Evolutionary conservation across 805 yeast genomes (phyloP), one percentile per base, ranked within the genome.

Genomic region (Torulaspora gathmanii): DNA sequence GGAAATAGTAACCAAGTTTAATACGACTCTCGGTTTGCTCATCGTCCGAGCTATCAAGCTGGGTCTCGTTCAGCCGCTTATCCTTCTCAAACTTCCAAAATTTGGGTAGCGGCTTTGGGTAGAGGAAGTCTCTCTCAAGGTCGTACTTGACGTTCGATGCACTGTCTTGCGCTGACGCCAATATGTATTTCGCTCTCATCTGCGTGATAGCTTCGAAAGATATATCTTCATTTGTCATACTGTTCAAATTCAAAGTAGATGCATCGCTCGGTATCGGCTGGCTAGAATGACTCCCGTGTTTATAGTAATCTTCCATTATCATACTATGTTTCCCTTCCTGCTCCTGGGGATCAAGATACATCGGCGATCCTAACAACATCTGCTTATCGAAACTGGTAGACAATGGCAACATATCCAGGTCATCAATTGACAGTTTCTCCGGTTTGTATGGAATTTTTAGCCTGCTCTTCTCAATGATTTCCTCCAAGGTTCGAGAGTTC

Each of bases 81-180:
- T 63, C 67, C 26, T 58, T 55, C 28, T 58, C 64, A 49, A 66
- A 69, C 48, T 68, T 70, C 74, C 74, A 70, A 16, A 65, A 69
- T 48, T 67, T 70, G 1, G 70, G 69, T 36, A 64, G 54, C 8
- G 96, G 95, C 17, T 82, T 80, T 0, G 98, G 97, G 61, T 87
- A 89, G 26, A 87, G 77, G n/a, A 65, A 64, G 96, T 96, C 89
- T 23, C 61, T 65, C 11, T 67, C 68, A 4, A 69, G 61, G 30
- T 64, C 65, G 64, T 89, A 83, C 56, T 86, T 81, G 3, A 95
- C 95, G 63, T 91, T 89, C 44, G 78, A 79, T 33, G 61, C 53
- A 31, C 79, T 81, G 49, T 80, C 72, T 65, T 90, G 98, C 22
- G 75, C 50, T 1, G 95, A 86, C 2, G 75, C 50, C 2, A 57